Base-by-base conservation (phyloP, 116 monocot species). In the Iris pallida region DNA sequence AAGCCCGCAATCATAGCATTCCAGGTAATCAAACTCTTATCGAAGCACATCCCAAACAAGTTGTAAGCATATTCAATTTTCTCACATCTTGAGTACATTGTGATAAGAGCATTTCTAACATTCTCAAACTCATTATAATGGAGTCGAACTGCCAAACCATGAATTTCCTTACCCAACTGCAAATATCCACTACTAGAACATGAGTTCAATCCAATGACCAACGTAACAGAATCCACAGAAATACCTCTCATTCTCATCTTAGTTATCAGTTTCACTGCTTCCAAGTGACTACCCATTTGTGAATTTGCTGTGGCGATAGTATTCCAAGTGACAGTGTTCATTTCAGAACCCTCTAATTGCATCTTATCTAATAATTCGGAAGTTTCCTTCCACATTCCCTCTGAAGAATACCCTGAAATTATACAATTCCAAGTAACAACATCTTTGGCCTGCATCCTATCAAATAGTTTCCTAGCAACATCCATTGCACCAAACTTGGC, bases 341-440 rank as follows among this genome's bases (percentile, higher is more conserved):
- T 63, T 30, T 73, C 68, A 18, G 52, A 45, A 14, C 51, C 71
- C 13, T 64, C 68, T 4, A 19, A 42, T 46, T 66, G 68, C 69
- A 88, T 83, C n/a, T 45, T 47, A 8, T 80, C 85, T 45, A 85
- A 83, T 49, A 92, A 42, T 45, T 66, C 72, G 43, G 81, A 71
- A 1, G 83, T 84, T 60, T 88, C 80, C 1, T 14, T 9, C 80
- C 82, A 83, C 71, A 74, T 80, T 11, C 82, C 83, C 42, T 45
- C 74, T 4, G 76, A 70, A 8, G 83, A 70, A 74, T 85, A 88
- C n/a, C 76, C 92, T 0, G 85, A 85, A 49, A 92, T 81, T 42
- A 92, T 83, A 11, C 74, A 63, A 16, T 85, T 85, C 85, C 85
- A 85, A 4, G 85, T 68, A 0, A 85, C 78, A 5, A 72, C 68